phyloP scores from a whole-genome alignment of 768 basidiomycete species.

The Pleurotus salmoneostramineus region DNA sequence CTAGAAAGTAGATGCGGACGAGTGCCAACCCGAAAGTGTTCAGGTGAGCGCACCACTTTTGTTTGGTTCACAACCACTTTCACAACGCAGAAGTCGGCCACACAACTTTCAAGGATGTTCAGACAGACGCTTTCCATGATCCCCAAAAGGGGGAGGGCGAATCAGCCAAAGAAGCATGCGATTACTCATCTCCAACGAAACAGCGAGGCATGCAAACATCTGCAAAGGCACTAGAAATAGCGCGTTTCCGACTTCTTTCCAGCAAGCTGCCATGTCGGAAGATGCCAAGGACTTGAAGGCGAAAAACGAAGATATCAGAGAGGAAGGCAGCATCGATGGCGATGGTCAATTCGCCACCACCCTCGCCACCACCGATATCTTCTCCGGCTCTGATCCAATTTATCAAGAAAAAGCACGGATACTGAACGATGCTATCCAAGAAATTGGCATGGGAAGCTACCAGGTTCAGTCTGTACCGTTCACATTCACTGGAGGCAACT shows the following conservation, averaged over 20 bases:
- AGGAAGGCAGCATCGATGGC: background rate
- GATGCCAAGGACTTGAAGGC: background rate
- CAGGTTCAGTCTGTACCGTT: conserved; percentile 30
- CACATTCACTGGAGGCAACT: background rate
- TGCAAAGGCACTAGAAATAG: background rate
- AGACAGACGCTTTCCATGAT: too few species aligned
- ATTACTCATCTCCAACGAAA: background rate
- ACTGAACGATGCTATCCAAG: conserved; percentile 57
- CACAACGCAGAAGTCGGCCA: too few species aligned
- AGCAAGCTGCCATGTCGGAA: conserved; percentile 1
- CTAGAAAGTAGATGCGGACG: too few species aligned
- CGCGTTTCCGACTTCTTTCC: background rate
- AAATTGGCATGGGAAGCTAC: conserved; percentile 71
- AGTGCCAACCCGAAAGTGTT: too few species aligned
- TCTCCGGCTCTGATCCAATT: conserved; percentile 36
- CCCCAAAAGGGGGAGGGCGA: too few species aligned
- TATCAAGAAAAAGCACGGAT: conserved; percentile 56
- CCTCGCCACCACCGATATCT: background rate
- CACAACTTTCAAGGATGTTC: too few species aligned
- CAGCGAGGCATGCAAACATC: background rate
- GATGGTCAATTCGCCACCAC: background rate
- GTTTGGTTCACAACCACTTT: too few species aligned
- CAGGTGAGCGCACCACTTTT: too few species aligned
- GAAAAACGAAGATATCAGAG: background rate
- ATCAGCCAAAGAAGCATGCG: background rate